Conservation (phyloP, 192 early-diverging fungal genomes). For the Chytriomyces sp. region DNA sequence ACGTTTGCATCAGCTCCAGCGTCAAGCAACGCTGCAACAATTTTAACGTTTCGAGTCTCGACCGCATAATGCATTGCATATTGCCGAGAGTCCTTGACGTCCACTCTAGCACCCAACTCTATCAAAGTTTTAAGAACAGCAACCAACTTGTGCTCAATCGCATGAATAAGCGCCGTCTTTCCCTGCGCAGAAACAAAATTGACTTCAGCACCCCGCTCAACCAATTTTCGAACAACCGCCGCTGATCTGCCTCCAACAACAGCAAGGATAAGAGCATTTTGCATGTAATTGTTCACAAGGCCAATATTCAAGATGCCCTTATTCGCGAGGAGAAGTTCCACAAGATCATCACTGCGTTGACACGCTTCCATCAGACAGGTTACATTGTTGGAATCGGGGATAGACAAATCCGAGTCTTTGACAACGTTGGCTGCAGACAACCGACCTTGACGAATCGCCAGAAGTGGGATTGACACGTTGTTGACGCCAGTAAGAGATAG, state of each 20-base stretch:
- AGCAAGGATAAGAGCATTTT: slow-evolving; percentile 43
- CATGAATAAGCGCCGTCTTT: slow-evolving; percentile 30
- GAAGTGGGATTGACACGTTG: slow-evolving; percentile 6
- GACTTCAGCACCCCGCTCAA: slow-evolving; percentile 36
- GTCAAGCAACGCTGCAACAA: slow-evolving; percentile 54
- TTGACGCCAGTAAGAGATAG: slow-evolving; percentile 9
- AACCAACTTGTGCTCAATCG: slow-evolving; percentile 3
- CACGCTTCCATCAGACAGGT: slow-evolving; percentile 25
- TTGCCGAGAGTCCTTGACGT: slow-evolving; percentile 28
- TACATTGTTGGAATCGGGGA: neutral
- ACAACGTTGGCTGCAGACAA: slow-evolving; percentile 8
- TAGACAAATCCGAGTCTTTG: slow-evolving; percentile 1
- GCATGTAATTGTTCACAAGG: slow-evolving; percentile 8
- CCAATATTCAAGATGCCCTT: slow-evolving; percentile 30
- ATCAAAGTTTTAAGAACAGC: slow-evolving; percentile 19
- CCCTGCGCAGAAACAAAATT: slow-evolving; percentile 15
- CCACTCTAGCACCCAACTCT: slow-evolving; percentile 33
- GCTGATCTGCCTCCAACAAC: slow-evolving; percentile 2
- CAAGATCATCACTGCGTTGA: slow-evolving; percentile 9
- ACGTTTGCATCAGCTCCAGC: slow-evolving; percentile 40
- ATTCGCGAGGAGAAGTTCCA: neutral
- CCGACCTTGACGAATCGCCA: slow-evolving; percentile 13
- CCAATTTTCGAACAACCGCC: slow-evolving; percentile 23
- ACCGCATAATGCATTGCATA: slow-evolving; percentile 55
- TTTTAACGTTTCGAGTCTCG: slow-evolving; percentile 38